Conservation (phyloP, 805 yeast species). For the Jamesozyma piceae region DNA sequence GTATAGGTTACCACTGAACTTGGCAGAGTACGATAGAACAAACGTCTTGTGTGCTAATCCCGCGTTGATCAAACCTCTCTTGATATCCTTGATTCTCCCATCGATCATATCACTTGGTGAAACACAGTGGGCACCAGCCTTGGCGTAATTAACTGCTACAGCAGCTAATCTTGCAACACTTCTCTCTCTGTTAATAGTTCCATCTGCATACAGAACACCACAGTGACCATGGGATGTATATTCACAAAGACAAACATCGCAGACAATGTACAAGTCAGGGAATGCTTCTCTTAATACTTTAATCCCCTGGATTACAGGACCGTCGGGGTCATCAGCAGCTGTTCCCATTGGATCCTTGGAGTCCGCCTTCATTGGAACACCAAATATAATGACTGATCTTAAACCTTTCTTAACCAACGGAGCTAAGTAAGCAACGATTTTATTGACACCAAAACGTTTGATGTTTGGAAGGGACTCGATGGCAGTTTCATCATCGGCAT, state of each 20-base stretch:
- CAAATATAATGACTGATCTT: conserved; percentile 79
- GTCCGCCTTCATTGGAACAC: conserved; percentile 72
- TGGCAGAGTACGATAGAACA: conserved; percentile 90
- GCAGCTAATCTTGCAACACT: conserved; percentile 82
- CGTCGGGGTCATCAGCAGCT: conserved; percentile 90
- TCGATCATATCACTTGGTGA: conserved; percentile 98
- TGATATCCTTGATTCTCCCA: conserved; percentile 85
- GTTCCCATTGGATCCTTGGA: conserved; percentile 76
- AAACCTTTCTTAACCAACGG: conserved; percentile 72
- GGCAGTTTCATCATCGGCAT: conserved; percentile 64
- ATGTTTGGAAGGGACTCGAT: conserved; percentile 82
- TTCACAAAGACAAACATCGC: conserved; percentile 95
- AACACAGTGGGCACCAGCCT: conserved; percentile 90
- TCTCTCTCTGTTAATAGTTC: conserved; percentile 63
- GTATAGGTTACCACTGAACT: conserved; percentile 80
- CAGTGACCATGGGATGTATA: conserved; percentile 98
- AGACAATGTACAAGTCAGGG: conserved; percentile 79
- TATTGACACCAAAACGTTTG: conserved; percentile 77
- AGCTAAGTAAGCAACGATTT: conserved; percentile 60
- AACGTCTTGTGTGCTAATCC: conserved; percentile 80
- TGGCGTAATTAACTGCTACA: conserved; percentile 90
- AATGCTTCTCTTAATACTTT: conserved; percentile 52
- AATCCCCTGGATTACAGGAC: conserved; percentile 83
- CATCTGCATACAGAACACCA: conserved; percentile 82
- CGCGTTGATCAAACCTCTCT: conserved; percentile 69